Percentiles rank a stretch among this genome's conserved stretches.
Evolutionary conservation across 768 basidiomycete genomes (phyloP).

Genomic region (Lyophyllum semitale): DNA sequence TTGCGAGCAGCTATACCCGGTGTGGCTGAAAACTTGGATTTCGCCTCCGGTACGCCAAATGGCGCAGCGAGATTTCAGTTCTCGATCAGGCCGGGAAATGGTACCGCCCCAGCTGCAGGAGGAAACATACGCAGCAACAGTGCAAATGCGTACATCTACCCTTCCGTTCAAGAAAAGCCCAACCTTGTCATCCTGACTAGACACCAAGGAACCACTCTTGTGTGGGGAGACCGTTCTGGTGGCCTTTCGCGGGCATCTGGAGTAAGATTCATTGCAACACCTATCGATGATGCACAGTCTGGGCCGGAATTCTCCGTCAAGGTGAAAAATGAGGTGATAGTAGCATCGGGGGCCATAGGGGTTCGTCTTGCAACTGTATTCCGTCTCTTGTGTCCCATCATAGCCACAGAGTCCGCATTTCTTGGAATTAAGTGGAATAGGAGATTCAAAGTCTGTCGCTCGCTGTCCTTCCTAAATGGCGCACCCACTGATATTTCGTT

Average conservation of each 20-base stretch:
- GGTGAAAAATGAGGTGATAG: background rate
- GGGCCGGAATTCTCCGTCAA: background rate
- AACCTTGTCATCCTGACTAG: slow-evolving; percentile 13
- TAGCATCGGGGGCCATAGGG: slow-evolving; percentile 17
- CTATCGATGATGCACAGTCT: background rate
- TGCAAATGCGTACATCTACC: slow-evolving; percentile 16
- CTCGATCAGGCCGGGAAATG: slow-evolving; percentile 15
- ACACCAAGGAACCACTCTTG: slow-evolving; percentile 11
- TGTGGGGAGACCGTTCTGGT: slow-evolving; percentile 5
- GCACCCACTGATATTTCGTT: background rate
- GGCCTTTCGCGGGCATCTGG: slow-evolving; percentile 6
- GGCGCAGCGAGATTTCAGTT: slow-evolving; percentile 14
- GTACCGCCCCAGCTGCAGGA: slow-evolving; percentile 1
- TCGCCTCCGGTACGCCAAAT: slow-evolving; percentile 13
- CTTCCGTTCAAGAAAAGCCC: slow-evolving; percentile 5
- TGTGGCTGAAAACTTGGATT: slow-evolving; percentile 5
- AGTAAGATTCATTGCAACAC: slow-evolving; percentile 10
- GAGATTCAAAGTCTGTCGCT: slow-evolving; percentile 5
- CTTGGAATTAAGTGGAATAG: slow-evolving; percentile 15
- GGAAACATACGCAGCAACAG: slow-evolving; percentile 14
- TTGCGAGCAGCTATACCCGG: slow-evolving; percentile 4
- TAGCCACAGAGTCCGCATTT: slow-evolving; percentile 13
- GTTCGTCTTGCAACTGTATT: background rate
- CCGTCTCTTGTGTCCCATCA: background rate
- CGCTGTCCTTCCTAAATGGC: background rate